Evolutionary conservation across 2,329 filamentous ascomycete genomes (phyloP), one percentile per base, ranked within the genome.

Genomic region (Penicillium sp.): DNA sequence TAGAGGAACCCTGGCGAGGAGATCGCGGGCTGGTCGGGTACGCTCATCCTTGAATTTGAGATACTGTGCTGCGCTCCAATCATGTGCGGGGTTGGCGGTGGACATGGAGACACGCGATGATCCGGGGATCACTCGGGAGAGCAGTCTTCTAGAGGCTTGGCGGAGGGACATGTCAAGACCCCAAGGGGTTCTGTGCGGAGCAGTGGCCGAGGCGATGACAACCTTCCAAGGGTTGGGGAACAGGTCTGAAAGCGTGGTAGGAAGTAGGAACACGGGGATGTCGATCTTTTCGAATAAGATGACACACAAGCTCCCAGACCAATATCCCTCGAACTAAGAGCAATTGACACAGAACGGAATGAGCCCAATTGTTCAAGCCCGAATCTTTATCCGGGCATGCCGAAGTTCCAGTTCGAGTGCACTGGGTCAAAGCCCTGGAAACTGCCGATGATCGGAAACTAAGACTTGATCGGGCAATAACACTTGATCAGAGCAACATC

Each of bases 41-140:
- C 83, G 78, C 50, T 85, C 78, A 49, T 73, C 69, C 59, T 71
- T 67, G 61, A 85, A 85, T 57, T 83, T 82, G 56, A 83, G 75
- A 65, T 85, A 85, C 64, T 84, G 82, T 2, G 70, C 62, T 40
- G 83, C 80, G n/a, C 75, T 82, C 83, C 83, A 85, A 69, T 81
- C 77, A 45, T 65, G 53, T 14, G 43, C 27, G 23, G 55, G 27
- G 14, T 53, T 55, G 40, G 47, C 25, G 23, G 20, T 26, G 48
- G 57, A 56, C 49, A 58, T 59, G 8, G 56, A 51, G 55, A 58
- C 54, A 26, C 48, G 8, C 48, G 53, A 45, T 18, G 44, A 29
- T 47, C 29, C 45, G 20, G 45, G 43, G 46, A 55, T 55, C 9
- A 26, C 25, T 51, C 48, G 54, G 23, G 54, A 25, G 14, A 56